Conservation (phyloP, 169 alveolate species). For the Babesia ovis region DNA sequence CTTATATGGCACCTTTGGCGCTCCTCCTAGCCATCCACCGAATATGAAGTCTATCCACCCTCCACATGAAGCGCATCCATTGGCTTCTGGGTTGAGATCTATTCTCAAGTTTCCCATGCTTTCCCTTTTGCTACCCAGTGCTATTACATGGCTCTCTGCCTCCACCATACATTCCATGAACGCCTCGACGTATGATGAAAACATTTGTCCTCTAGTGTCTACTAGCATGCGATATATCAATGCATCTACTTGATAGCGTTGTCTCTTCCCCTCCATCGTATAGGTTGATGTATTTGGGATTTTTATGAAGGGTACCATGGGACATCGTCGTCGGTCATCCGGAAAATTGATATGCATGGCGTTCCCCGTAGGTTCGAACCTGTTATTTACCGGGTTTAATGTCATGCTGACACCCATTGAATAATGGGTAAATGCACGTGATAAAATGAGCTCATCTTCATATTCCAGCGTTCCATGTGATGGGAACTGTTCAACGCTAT, state of each 20-base stretch:
- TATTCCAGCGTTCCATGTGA: slow-evolving; percentile 18
- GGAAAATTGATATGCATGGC: slow-evolving; percentile 16
- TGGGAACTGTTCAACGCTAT: slow-evolving; percentile 27
- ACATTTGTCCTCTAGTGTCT: slow-evolving; percentile 27
- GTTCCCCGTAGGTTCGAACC: slow-evolving; percentile 42
- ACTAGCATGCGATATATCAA: slow-evolving; percentile 57
- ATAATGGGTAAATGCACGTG: slow-evolving; percentile 51
- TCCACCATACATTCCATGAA: slow-evolving; percentile 44
- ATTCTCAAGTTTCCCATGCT: slow-evolving; percentile 9
- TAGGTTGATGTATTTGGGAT: background rate
- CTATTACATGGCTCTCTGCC: slow-evolving; percentile 25
- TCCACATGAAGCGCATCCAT: slow-evolving; percentile 5
- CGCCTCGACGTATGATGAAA: slow-evolving; percentile 58
- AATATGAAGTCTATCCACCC: slow-evolving; percentile 13
- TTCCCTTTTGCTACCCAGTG: slow-evolving; percentile 21
- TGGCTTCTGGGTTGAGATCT: slow-evolving; percentile 15
- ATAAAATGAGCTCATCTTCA: slow-evolving; percentile 23
- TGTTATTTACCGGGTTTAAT: slow-evolving; percentile 8
- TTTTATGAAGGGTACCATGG: slow-evolving; percentile 43
- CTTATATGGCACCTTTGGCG: slow-evolving; percentile 27
- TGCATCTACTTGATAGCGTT: slow-evolving; percentile 54
- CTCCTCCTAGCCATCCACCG: background rate
- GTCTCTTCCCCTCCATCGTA: slow-evolving; percentile 22
- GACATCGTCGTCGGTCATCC: slow-evolving; percentile 36
- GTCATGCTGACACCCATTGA: slow-evolving; percentile 40